Conservation (phyloP, 441 rosid species). For the Breynia disticha region DNA sequence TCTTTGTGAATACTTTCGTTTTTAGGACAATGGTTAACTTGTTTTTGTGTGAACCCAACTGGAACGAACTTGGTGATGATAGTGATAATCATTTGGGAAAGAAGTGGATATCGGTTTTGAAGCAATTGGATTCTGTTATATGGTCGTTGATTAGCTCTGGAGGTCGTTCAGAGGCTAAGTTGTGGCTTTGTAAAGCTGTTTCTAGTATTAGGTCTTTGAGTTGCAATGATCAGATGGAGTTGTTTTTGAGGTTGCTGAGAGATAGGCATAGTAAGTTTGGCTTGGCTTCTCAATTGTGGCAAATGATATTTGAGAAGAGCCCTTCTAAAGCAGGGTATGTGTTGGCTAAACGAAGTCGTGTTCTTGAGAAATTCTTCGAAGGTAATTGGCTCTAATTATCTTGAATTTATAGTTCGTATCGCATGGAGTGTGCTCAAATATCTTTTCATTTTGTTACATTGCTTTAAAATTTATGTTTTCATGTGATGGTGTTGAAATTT, state of each 20-base stretch:
- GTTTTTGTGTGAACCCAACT: constrained; percentile 39
- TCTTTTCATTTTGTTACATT: too few species aligned
- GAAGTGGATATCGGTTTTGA: constrained; percentile 35
- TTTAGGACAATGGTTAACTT: constrained; percentile 32
- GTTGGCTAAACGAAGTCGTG: constrained; percentile 48
- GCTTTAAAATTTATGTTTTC: too few species aligned
- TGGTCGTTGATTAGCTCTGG: constrained; percentile 46
- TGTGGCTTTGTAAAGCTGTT: constrained; percentile 66
- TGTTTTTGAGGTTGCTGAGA: constrained; percentile 51
- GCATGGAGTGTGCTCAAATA: too few species aligned
- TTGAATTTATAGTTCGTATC: too few species aligned
- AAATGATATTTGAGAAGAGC: constrained; percentile 44
- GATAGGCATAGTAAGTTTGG: constrained; percentile 27
- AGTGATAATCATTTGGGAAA: constrained; percentile 19
- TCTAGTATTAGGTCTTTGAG: constrained; percentile 31
- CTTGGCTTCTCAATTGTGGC: constrained; percentile 57
- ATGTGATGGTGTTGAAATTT: too few species aligned
- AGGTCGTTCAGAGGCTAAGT: constrained; percentile 69
- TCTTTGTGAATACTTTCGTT: too few species aligned
- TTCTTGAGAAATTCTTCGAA: constrained; percentile 66
- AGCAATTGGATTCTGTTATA: constrained; percentile 39
- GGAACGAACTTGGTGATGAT: constrained; percentile 17
- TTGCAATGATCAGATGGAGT: constrained; percentile 32
- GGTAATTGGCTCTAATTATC: constrained; percentile 24
- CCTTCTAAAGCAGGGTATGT: constrained; percentile 44